These are phyloP conservation scores for Hibiscus tridactylites DNA, from an alignment of 345 rosid species.

Conservation along the genomic window DNA sequence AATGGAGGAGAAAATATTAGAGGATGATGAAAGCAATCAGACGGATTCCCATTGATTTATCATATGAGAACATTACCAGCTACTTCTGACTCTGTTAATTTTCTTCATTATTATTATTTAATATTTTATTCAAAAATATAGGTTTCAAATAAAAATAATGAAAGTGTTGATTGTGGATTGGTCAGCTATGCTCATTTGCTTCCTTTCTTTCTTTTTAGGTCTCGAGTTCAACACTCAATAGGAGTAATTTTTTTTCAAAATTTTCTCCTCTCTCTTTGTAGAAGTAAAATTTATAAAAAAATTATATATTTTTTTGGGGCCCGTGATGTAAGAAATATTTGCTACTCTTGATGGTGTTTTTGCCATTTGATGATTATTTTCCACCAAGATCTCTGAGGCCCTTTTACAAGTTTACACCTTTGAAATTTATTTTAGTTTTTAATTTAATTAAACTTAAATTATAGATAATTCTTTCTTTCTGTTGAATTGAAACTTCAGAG, in stretches of 20 bases:
- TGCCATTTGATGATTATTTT: neutral
- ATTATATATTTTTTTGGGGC: constrained; percentile 3
- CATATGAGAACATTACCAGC: constrained; percentile 34
- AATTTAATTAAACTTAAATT: too few relatives aligned
- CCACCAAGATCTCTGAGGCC: constrained; percentile 3
- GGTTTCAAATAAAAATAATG: neutral
- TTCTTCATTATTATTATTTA: too few relatives aligned
- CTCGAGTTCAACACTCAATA: too few relatives aligned
- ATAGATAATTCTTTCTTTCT: too few relatives aligned
- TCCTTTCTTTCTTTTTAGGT: too few relatives aligned
- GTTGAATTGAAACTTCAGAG: neutral
- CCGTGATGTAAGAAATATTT: constrained; percentile 37
- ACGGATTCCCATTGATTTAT: constrained; percentile 61
- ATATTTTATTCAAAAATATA: neutral
- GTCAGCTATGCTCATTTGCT: too few relatives aligned
- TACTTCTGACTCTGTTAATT: constrained; percentile 32
- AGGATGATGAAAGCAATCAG: constrained; percentile 48
- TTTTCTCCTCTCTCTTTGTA: too few relatives aligned
- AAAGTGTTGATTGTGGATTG: too few relatives aligned
- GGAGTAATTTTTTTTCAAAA: too few relatives aligned
- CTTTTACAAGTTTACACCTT: too few relatives aligned
- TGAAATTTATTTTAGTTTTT: too few relatives aligned
- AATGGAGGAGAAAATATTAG: neutral
- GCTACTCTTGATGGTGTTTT: constrained; percentile 19
- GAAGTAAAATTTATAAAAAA: too few relatives aligned